Evolutionary conservation across 345 rosid species (phyloP).

Genomic region (Trapa bicornis): DNA sequence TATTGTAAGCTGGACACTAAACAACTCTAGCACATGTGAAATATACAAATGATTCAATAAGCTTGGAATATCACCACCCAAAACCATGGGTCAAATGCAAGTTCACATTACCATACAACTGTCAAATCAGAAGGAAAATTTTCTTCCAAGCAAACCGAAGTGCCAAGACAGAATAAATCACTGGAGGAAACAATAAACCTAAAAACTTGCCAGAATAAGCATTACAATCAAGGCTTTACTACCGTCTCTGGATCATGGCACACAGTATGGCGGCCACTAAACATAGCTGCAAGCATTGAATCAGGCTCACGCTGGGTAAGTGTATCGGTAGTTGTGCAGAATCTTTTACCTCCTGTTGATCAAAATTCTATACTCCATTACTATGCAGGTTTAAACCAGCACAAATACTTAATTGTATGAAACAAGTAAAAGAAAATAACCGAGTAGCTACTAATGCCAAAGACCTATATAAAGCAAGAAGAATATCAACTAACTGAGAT

Average conservation of each 20-base stretch:
- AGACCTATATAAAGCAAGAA: not conserved
- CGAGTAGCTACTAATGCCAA: not conserved
- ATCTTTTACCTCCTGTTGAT: conserved; percentile 68
- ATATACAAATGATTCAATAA: not conserved
- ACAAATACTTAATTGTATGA: not conserved
- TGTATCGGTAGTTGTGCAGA: conserved; percentile 65
- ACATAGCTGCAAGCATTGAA: conserved; percentile 91
- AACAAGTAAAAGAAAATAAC: not conserved
- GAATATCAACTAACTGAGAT: not conserved
- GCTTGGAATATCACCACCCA: not conserved
- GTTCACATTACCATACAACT: not conserved
- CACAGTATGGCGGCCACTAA: conserved; percentile 70
- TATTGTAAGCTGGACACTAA: not conserved
- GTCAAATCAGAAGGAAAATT: not conserved
- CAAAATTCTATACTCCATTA: not conserved
- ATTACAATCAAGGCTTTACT: not conserved
- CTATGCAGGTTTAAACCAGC: not conserved
- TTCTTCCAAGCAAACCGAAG: not conserved
- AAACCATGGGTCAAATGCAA: not conserved
- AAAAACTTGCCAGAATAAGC: not conserved
- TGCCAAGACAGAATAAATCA: not conserved
- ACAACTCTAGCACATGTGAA: not conserved
- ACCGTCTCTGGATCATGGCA: conserved; percentile 51
- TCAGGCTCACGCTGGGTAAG: conserved; percentile 80
- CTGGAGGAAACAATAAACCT: not conserved